These are phyloP conservation scores for Phialemonium atrogriseum DNA, from an alignment of 2,329 filamentous ascomycete genomes.

Conservation along the genomic window DNA sequence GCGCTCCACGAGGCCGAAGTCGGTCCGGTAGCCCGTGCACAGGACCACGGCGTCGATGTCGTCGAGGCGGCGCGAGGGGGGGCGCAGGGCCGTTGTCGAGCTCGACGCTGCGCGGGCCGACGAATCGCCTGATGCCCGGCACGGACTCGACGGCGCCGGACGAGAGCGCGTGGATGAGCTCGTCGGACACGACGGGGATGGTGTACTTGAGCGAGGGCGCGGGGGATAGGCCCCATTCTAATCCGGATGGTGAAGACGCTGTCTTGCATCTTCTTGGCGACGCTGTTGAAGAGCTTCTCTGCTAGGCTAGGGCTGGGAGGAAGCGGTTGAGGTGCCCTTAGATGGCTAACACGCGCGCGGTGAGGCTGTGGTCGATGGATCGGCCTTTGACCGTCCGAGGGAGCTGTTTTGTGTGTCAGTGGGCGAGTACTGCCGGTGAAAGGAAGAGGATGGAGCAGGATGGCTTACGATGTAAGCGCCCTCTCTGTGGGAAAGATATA, in stretches of 20 bases:
- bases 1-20: constrained; percentile 5
- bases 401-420: constrained; percentile 16
- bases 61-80: too few relatives aligned
- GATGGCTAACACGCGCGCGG: neutral
- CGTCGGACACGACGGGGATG: constrained; percentile 16
- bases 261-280: constrained; percentile 13
- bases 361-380: constrained; percentile 1
- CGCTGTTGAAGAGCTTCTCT: constrained; percentile 2
- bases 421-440: constrained; percentile 5
- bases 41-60: constrained; percentile 5
- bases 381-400: constrained; percentile 13
- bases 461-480: constrained; percentile 8
- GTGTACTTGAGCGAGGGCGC: constrained; percentile 7
- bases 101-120: neutral
- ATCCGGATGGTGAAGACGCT: constrained; percentile 15
- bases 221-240: constrained; percentile 19
- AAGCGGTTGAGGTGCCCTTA: neutral
- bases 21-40: constrained; percentile 4
- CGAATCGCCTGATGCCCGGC: neutral
- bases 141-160: neutral
- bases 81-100: neutral
- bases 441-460: neutral
- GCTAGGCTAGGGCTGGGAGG: neutral
- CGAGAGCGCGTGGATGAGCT: constrained; percentile 23
- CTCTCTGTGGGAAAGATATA: constrained; percentile 11